A percentile compares a stretch with the other conserved stretches of the same genome.
Conservation (phyloP, 2,329 filamentous ascomycete genomes). For the Fusarium sambucinum region DNA sequence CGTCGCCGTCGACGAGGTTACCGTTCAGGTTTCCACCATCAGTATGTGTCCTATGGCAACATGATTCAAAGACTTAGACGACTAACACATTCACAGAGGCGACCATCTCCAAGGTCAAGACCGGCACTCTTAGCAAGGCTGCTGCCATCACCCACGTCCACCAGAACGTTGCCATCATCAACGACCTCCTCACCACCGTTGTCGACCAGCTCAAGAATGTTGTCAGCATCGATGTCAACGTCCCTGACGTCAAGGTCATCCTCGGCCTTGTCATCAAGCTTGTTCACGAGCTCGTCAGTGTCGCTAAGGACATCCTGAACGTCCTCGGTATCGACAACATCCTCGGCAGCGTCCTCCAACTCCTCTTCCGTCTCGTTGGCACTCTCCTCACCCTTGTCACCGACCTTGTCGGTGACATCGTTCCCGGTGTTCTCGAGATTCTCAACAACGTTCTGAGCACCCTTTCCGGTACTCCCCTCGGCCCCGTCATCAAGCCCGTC, state of each 20-base stretch:
- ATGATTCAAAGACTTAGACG: accelerated
- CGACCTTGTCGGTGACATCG: constrained; percentile 26
- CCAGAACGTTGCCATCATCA: constrained; percentile 6
- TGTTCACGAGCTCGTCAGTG: constrained; percentile 18
- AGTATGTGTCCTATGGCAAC: neutral
- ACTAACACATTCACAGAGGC: constrained; percentile 7
- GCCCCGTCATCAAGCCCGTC: constrained; percentile 18
- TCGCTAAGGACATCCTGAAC: constrained; percentile 13
- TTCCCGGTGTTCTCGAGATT: constrained; percentile 26
- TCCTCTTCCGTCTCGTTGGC: constrained; percentile 24
- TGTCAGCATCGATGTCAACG: constrained; percentile 12
- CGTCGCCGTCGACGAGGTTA: constrained; percentile 22
- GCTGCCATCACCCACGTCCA: constrained; percentile 19
- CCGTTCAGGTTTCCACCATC: constrained; percentile 17
- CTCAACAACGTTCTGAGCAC: constrained; percentile 21
- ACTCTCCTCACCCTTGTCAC: constrained; percentile 21
- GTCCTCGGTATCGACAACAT: constrained; percentile 23
- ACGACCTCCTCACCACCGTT: constrained; percentile 20
- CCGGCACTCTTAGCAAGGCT: constrained; percentile 15
- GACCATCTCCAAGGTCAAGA: constrained; percentile 19
- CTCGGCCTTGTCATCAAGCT: constrained; percentile 25
- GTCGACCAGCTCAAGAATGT: constrained; percentile 28
- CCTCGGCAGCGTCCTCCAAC: neutral
- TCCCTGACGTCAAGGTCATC: constrained; percentile 26
- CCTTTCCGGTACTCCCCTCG: constrained; percentile 18